Evolutionary conservation across 1,284 basidiomycete genomes (phyloP).

Genomic region (Dichomitus squalens): DNA sequence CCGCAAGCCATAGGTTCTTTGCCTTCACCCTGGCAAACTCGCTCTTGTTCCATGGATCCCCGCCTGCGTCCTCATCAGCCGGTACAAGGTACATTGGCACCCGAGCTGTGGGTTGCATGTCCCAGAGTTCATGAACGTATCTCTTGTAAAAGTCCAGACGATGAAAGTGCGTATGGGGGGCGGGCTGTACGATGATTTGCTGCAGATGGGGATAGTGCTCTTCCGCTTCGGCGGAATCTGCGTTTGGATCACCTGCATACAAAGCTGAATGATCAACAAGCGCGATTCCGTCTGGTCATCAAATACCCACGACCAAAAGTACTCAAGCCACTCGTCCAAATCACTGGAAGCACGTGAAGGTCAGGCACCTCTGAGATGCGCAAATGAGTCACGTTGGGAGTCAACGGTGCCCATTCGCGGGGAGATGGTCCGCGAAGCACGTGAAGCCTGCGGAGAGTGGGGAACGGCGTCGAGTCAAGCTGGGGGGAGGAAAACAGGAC

Average conservation of each 20-base stretch:
- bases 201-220: constrained; percentile 13
- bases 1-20: not conserved
- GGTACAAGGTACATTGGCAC: constrained; percentile 17
- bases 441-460: not conserved
- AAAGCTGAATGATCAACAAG: not conserved
- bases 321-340: constrained; percentile 10
- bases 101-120: constrained; percentile 8
- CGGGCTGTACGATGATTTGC: constrained; percentile 16
- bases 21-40: not conserved
- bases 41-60: not conserved
- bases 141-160: constrained; percentile 8
- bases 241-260: not conserved
- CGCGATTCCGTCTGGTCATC: not conserved
- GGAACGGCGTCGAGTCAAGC: constrained; percentile 5
- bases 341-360: constrained; percentile 5
- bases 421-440: not conserved
- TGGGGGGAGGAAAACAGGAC: constrained; percentile 18
- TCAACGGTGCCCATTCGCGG: constrained; percentile 16
- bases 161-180: not conserved
- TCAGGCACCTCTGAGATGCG: constrained; percentile 14
- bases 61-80: not conserved
- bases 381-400: constrained; percentile 20
- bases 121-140: constrained; percentile 7
- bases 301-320: not conserved
- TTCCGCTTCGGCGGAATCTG: not conserved